Conservation (phyloP, 116 monocot species). For the Papilionanthe hybrid region DNA sequence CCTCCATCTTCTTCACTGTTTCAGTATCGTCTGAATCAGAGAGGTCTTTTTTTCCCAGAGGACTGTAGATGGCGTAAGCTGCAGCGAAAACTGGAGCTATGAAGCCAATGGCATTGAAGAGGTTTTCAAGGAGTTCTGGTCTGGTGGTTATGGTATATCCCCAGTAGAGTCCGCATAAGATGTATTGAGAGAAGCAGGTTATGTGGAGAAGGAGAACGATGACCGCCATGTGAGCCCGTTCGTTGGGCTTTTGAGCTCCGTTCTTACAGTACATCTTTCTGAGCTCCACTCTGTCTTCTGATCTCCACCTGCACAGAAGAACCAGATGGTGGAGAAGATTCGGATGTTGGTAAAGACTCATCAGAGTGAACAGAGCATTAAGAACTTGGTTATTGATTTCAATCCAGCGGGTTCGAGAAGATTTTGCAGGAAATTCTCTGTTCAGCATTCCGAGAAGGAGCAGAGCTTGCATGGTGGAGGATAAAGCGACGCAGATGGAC, state of each 20-base stretch:
- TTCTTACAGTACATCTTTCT: constrained; percentile 25
- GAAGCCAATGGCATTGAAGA: constrained; percentile 24
- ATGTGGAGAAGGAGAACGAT: constrained; percentile 32
- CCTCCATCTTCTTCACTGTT: neutral
- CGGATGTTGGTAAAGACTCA: constrained; percentile 40
- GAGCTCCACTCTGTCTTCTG: constrained; percentile 14
- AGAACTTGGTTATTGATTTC: constrained; percentile 36
- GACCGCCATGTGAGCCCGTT: constrained; percentile 19
- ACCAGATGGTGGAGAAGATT: constrained; percentile 27
- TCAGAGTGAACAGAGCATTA: constrained; percentile 39
- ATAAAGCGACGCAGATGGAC: constrained; percentile 19
- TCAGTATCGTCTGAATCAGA: neutral
- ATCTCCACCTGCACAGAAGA: constrained; percentile 20
- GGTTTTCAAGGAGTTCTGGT: constrained; percentile 15
- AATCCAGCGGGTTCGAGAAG: constrained; percentile 21
- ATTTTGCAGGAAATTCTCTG: constrained; percentile 19
- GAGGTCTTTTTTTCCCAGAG: constrained; percentile 20
- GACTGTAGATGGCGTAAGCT: constrained; percentile 23
- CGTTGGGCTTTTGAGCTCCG: constrained; percentile 10
- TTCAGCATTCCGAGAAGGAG: constrained; percentile 27
- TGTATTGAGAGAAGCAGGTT: constrained; percentile 40
- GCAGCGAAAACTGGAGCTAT: constrained; percentile 22
- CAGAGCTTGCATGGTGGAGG: constrained; percentile 14
- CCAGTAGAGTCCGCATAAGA: constrained; percentile 38
- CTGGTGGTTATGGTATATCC: constrained; percentile 23